Evolutionary conservation across 2,329 filamentous ascomycete species (phyloP).

Genomic region (Calonectria ilicicola): DNA sequence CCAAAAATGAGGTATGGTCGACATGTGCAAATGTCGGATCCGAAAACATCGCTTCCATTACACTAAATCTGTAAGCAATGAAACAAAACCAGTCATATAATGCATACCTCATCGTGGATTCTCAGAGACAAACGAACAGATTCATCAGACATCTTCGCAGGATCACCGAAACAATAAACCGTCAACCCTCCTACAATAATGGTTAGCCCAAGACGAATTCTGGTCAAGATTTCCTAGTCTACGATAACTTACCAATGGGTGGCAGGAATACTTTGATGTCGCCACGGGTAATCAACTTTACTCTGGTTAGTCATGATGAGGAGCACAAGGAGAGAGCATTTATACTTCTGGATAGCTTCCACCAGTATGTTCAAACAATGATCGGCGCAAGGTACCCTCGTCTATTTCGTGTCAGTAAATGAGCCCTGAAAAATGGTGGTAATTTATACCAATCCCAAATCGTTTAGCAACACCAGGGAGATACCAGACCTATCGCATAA

Average conservation of each 20-base stretch:
- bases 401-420: conserved; percentile 61
- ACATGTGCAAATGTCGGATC: conserved; percentile 97
- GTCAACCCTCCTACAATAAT: conserved; percentile 79
- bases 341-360: conserved; percentile 89
- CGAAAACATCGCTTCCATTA: conserved; percentile 97
- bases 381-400: conserved; percentile 86
- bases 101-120: conserved; percentile 74
- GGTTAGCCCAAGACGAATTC: conserved; percentile 17
- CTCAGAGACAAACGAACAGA: conserved; percentile 84
- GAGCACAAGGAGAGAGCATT: neutral
- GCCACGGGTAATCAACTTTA: conserved; percentile 84
- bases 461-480: conserved; percentile 88
- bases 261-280: conserved; percentile 97
- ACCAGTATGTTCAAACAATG: conserved; percentile 94
- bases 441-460: conserved; percentile 81
- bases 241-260: conserved; percentile 75
- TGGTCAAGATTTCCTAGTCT: no score
- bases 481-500: conserved; percentile 73
- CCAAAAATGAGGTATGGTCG: conserved; percentile 96
- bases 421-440: neutral
- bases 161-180: conserved; percentile 97
- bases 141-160: conserved; percentile 91
- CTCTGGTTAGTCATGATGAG: conserved; percentile 32
- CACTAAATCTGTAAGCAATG: conserved; percentile 62
- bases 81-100: neutral